phyloP scores from a whole-genome alignment of 192 early-diverging fungal genomes.

The Podochytrium sp. region DNA sequence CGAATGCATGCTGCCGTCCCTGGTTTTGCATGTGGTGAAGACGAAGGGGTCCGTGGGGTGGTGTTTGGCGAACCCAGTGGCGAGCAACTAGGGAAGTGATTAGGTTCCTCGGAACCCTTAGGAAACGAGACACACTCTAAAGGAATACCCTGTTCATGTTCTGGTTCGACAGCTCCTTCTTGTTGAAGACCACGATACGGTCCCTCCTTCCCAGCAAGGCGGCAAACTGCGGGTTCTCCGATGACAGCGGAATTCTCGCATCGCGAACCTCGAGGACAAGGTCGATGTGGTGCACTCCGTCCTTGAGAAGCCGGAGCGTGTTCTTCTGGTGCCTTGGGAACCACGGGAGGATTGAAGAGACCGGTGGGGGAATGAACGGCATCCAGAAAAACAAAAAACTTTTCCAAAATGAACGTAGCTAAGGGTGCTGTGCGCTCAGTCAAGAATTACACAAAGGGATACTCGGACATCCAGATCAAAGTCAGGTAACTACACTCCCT shows the following conservation, averaged over 20 bases:
- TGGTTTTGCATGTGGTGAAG: constrained; percentile 51
- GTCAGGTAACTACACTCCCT: constrained; percentile 42
- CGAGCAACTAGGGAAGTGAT: constrained; percentile 1
- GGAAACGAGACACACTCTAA: background rate
- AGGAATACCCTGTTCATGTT: constrained; percentile 31
- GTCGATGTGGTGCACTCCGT: constrained; percentile 65
- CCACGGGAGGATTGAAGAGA: constrained; percentile 38
- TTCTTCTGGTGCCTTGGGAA: constrained; percentile 53
- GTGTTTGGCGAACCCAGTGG: constrained; percentile 40
- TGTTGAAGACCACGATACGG: constrained; percentile 90
- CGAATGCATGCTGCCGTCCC: constrained; percentile 47
- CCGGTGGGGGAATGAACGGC: constrained; percentile 7
- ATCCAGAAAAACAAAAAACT: background rate
- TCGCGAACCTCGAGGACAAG: constrained; percentile 93
- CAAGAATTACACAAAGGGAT: constrained; percentile 89
- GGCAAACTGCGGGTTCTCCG: constrained; percentile 76
- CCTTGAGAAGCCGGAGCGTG: constrained; percentile 43
- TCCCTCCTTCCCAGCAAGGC: constrained; percentile 63
- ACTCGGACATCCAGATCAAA: constrained; percentile 85
- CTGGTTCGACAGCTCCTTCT: constrained; percentile 82
- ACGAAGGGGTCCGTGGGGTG: constrained; percentile 59
- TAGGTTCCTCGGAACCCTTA: background rate
- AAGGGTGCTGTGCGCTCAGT: constrained; percentile 51
- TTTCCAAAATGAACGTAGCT: constrained; percentile 35
- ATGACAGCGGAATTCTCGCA: constrained; percentile 86